Percentiles rank a stretch among this genome's conserved stretches.
Conservation (phyloP, 2,329 filamentous ascomycete species). For the Elsinoe arachidis region DNA sequence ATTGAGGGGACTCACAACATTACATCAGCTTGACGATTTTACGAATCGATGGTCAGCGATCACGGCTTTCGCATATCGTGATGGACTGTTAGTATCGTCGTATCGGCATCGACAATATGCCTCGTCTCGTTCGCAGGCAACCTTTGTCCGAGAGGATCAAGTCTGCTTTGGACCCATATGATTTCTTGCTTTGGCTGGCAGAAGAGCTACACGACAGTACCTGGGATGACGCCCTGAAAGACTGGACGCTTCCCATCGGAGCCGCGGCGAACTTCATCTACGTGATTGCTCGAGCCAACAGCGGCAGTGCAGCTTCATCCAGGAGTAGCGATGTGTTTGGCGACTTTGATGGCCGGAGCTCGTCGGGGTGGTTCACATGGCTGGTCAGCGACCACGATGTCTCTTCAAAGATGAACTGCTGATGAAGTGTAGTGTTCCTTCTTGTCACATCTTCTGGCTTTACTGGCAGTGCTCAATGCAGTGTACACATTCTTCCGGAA, state of each 20-base stretch:
- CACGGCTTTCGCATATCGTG: background rate
- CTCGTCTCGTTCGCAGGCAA: slow-evolving; percentile 71
- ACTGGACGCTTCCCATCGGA: slow-evolving; percentile 67
- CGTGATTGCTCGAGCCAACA: slow-evolving; percentile 58
- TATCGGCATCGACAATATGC: slow-evolving; percentile 41
- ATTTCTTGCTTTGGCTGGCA: slow-evolving; percentile 82
- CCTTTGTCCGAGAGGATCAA: slow-evolving; percentile 74
- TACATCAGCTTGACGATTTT: too few species aligned
- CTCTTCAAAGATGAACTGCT: slow-evolving; percentile 9
- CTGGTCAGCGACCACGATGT: slow-evolving; percentile 38
- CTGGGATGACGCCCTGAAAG: slow-evolving; percentile 69
- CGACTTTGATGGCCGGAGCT: slow-evolving; percentile 45
- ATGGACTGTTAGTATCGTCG: background rate
- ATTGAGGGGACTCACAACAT: too few species aligned
- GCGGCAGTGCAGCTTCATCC: slow-evolving; percentile 28
- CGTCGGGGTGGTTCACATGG: slow-evolving; percentile 60
- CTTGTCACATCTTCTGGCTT: slow-evolving; percentile 59
- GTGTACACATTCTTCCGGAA: slow-evolving; percentile 73
- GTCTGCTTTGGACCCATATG: slow-evolving; percentile 73
- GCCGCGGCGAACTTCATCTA: slow-evolving; percentile 70
- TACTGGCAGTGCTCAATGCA: slow-evolving; percentile 65
- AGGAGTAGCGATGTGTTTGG: slow-evolving; percentile 75
- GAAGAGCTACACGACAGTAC: slow-evolving; percentile 88
- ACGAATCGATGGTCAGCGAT: too few species aligned
- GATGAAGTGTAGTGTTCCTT: slow-evolving; percentile 38